Conservation (phyloP, 768 basidiomycete species). For the Pulveroboletus sp. region DNA sequence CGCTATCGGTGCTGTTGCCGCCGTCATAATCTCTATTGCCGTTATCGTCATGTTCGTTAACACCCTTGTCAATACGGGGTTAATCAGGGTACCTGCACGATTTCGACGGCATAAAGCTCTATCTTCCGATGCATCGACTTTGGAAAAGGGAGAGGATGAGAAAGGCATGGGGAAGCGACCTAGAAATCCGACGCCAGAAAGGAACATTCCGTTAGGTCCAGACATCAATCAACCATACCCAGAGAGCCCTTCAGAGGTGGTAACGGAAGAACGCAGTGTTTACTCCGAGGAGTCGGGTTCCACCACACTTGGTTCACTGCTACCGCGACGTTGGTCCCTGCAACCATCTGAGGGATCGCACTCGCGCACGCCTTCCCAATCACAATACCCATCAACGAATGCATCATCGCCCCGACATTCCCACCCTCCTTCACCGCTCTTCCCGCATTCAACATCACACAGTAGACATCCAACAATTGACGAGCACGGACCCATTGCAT, state of each 20-base stretch:
- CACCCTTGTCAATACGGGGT: conserved; percentile 47
- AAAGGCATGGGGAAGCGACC: conserved; percentile 34
- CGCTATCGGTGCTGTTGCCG: conserved; percentile 71
- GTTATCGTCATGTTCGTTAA: conserved; percentile 69
- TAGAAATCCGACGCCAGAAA: conserved; percentile 52
- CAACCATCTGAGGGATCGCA: conserved; percentile 28
- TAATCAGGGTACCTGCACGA: conserved; percentile 25
- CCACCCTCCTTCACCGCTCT: conserved; percentile 29
- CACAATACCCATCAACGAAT: conserved; percentile 28
- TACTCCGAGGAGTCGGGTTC: conserved; percentile 35
- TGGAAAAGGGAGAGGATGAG: conserved; percentile 29
- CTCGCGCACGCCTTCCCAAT: conserved; percentile 31
- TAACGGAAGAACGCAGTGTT: conserved; percentile 20
- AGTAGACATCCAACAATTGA: conserved; percentile 34
- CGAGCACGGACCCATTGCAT: conserved; percentile 19
- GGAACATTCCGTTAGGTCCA: conserved; percentile 39
- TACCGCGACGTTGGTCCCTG: conserved; percentile 33
- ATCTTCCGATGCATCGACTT: conserved; percentile 13
- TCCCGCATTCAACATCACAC: conserved; percentile 24
- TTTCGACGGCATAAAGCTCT: conserved; percentile 15
- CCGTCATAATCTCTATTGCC: conserved; percentile 67
- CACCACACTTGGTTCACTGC: conserved; percentile 33
- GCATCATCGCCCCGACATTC: conserved; percentile 31
- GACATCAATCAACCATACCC: conserved; percentile 43
- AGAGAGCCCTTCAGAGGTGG: conserved; percentile 30